Percentiles rank a stretch among this genome's conserved stretches.
These are phyloP conservation scores for Circinella minor DNA, from an alignment of 371 early-diverging fungal species.

Conservation along the genomic window DNA sequence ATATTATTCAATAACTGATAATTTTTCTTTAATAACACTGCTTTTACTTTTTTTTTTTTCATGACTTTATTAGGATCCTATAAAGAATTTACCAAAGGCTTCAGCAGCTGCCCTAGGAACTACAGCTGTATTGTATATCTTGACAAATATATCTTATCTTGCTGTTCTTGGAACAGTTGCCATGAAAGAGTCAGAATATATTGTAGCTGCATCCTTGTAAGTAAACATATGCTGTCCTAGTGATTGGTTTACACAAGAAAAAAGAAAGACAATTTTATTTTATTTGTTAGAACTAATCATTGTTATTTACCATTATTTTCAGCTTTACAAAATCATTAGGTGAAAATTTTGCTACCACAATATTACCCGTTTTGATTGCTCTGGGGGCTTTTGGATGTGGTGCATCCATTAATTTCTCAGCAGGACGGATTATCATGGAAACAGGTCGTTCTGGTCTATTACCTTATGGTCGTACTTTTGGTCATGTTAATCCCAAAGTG, in stretches of 20 bases:
- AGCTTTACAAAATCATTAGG: conserved; percentile 46
- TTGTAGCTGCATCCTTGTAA: conserved; percentile 52
- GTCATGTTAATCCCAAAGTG: conserved; percentile 36
- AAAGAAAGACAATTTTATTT: no score
- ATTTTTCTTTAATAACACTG: no score
- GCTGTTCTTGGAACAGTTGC: conserved; percentile 34
- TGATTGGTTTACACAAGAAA: no score
- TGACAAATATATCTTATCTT: conserved; percentile 47
- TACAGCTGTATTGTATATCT: conserved; percentile 36
- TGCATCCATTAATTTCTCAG: conserved; percentile 36
- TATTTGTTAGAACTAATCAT: no score
- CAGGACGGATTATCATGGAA: conserved; percentile 45
- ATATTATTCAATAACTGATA: no score
- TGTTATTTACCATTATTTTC: neutral
- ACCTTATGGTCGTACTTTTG: conserved; percentile 45
- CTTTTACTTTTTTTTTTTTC: no score
- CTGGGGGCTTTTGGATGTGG: conserved; percentile 45
- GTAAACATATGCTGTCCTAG: neutral
- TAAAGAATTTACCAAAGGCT: conserved; percentile 42
- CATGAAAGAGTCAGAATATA: conserved; percentile 43
- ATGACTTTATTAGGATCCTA: conserved; percentile 34
- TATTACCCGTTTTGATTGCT: conserved; percentile 43
- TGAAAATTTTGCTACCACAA: conserved; percentile 37
- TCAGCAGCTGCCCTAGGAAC: conserved; percentile 33
- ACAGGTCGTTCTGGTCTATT: conserved; percentile 41